Evolutionary conservation across 345 rosid species (phyloP), one percentile per base, ranked within the genome.

Genomic region (Gossypium stocksii): DNA sequence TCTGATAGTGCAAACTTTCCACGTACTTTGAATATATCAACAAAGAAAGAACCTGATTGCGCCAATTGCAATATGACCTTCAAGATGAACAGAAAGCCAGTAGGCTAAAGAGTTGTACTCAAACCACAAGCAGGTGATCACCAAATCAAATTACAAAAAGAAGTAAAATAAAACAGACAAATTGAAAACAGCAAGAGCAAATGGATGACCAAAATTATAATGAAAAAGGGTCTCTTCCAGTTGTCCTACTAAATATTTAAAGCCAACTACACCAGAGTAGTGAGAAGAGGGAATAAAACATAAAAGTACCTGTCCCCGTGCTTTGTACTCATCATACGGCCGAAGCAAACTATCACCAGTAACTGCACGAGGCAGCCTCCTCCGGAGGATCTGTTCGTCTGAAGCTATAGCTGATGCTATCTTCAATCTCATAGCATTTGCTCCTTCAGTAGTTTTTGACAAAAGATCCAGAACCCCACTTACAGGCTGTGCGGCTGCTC

Each of bases 371-470:
- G 97, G 98, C 75, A 93, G 85, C 85, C 98, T 90, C 83, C 79
- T 85, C 61, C 97, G 97, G 66, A 96, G 97, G 69, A 93, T 93
- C 81, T 96, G 99, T 72, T 96, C 98, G 84, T 96, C 99, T 80
- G 99, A 96, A 61, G 98, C 88, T 83, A 96, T 88, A 71, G 98
- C 97, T 72, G 99, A 89, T 80, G 89, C 85, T 80, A 96, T 93
- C 85, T 96, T 93, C 97, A 93, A 91, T 83, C 98, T 88, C 93
- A 95, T 85, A 71, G 98, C 99, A 87, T 95, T 95, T 71, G 99
- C 99, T 77, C 99, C 99, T 87, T 95, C 99, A 12, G 99, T 95
- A 78, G 99, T 95, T 80, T 95, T 95, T 0, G 99, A 95, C 86
- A 95, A 80, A 82, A 95, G 97, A 88, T 95, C 99, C 83, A 93